These are phyloP conservation scores for Auriscalpium microsporum DNA, from an alignment of 768 basidiomycete genomes.

Conservation along the genomic window DNA sequence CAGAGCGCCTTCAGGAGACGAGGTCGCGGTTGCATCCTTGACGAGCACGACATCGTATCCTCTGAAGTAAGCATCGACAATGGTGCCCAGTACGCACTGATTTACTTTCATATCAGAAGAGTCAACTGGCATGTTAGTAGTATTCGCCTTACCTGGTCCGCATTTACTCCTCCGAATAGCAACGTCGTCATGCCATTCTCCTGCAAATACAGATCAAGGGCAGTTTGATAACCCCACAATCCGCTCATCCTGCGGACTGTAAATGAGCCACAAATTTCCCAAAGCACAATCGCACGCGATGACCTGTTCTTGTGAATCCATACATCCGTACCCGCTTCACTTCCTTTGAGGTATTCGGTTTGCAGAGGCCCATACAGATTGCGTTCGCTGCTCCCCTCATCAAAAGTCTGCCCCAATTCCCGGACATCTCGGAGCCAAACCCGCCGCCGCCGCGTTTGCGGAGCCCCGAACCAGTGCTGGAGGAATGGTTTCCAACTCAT, in stretches of 20 bases:
- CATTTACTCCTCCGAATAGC: slow-evolving; percentile 57
- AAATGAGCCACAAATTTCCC: neutral
- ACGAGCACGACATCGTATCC: slow-evolving; percentile 59
- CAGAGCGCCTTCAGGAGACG: slow-evolving; percentile 46
- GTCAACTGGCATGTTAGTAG: neutral
- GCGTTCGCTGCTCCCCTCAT: slow-evolving; percentile 55
- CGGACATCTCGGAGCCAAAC: slow-evolving; percentile 47
- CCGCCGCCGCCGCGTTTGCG: slow-evolving; percentile 7
- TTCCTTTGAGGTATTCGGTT: slow-evolving; percentile 42
- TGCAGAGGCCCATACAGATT: slow-evolving; percentile 57
- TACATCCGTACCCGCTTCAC: slow-evolving; percentile 48
- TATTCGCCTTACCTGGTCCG: slow-evolving; percentile 44
- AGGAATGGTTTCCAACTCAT: slow-evolving; percentile 53
- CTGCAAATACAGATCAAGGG: slow-evolving; percentile 52
- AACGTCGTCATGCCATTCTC: slow-evolving; percentile 56
- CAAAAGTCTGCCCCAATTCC: slow-evolving; percentile 43
- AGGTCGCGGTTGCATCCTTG: slow-evolving; percentile 53
- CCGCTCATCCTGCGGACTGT: slow-evolving; percentile 45
- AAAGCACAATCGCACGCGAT: slow-evolving; percentile 1
- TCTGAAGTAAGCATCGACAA: slow-evolving; percentile 54
- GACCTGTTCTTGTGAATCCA: slow-evolving; percentile 70
- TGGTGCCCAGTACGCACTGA: slow-evolving; percentile 60
- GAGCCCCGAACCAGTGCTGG: slow-evolving; percentile 45
- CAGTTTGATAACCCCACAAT: slow-evolving; percentile 56
- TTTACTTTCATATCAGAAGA: neutral